Conservation (phyloP, 129 eudicot species). For the Tagetes erecta region DNA sequence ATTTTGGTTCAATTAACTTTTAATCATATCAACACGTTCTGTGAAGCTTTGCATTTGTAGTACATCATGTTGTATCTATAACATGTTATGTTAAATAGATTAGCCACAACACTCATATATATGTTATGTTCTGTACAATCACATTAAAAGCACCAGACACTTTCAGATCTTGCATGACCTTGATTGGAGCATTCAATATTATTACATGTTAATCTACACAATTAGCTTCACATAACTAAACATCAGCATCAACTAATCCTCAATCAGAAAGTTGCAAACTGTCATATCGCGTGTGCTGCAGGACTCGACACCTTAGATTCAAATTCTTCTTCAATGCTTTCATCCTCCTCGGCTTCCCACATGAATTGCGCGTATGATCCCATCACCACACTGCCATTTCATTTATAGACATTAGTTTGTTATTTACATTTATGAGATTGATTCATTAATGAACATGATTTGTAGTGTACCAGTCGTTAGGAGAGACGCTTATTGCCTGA, state of each 20-base stretch:
- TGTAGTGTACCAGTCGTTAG: constrained; percentile 60
- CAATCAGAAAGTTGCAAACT: constrained; percentile 45
- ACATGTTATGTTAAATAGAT: constrained; percentile 1
- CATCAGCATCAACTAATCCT: constrained; percentile 3
- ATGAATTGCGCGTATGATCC: constrained; percentile 75
- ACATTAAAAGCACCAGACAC: not conserved
- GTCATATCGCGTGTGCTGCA: constrained; percentile 9
- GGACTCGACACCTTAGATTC: constrained; percentile 25
- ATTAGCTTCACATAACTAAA: constrained; percentile 17
- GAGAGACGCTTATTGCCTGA: constrained; percentile 71
- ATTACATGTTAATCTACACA: constrained; percentile 3
- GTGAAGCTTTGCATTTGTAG: not conserved
- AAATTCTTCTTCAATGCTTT: constrained; percentile 25
- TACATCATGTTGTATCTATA: not conserved
- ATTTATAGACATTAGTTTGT: constrained; percentile 14
- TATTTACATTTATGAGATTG: not conserved
- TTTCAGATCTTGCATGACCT: constrained; percentile 15
- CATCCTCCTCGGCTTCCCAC: constrained; percentile 78
- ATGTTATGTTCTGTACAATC: constrained; percentile 12
- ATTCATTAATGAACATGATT: not conserved
- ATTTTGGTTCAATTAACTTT: too few relatives aligned
- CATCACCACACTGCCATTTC: constrained; percentile 54
- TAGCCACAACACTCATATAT: constrained; percentile 7
- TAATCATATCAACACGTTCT: too few relatives aligned
- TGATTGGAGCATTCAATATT: constrained; percentile 15